phyloP scores from a whole-genome alignment of 352 stramenopile species.

The Plasmopara viticola region DNA sequence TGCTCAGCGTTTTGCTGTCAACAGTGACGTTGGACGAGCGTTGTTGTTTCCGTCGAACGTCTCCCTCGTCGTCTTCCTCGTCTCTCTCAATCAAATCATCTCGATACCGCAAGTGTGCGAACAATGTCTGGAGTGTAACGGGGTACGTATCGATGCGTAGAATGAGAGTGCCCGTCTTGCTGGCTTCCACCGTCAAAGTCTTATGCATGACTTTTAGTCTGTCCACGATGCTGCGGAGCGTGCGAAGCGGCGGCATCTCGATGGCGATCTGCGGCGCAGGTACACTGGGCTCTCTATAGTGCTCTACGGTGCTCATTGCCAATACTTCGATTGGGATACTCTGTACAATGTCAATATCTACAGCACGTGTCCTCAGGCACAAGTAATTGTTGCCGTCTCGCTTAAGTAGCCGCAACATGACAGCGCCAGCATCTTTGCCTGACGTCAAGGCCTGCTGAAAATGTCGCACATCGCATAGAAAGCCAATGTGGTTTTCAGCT shows the following conservation, averaged over 20 bases:
- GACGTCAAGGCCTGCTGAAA: slow-evolving; percentile 68
- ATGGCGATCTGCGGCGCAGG: slow-evolving; percentile 71
- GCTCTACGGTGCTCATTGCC: slow-evolving; percentile 62
- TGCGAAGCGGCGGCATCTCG: slow-evolving; percentile 67
- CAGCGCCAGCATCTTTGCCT: slow-evolving; percentile 67
- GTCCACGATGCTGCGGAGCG: slow-evolving; percentile 65
- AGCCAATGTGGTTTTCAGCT: slow-evolving; percentile 76
- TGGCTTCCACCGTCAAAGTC: slow-evolving; percentile 71
- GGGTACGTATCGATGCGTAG: slow-evolving; percentile 65
- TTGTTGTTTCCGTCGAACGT: slow-evolving; percentile 21
- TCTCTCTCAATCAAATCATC: slow-evolving; percentile 61
- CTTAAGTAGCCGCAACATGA: slow-evolving; percentile 81
- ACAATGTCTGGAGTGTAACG: slow-evolving; percentile 70
- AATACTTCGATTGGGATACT: slow-evolving; percentile 79
- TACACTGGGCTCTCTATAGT: slow-evolving; percentile 72
- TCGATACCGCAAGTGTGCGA: slow-evolving; percentile 65
- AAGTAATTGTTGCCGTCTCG: slow-evolving; percentile 68
- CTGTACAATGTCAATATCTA: slow-evolving; percentile 84
- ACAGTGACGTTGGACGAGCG: slow-evolving; percentile 58
- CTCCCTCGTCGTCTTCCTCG: slow-evolving; percentile 27
- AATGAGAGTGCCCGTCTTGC: slow-evolving; percentile 54
- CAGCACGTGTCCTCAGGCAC: slow-evolving; percentile 58
- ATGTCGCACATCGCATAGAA: slow-evolving; percentile 66
- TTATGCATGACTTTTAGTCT: slow-evolving; percentile 69
- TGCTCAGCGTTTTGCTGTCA: slow-evolving; percentile 70